phyloP scores from a whole-genome alignment of 768 basidiomycete species.

The Pleurotus sapidus region DNA sequence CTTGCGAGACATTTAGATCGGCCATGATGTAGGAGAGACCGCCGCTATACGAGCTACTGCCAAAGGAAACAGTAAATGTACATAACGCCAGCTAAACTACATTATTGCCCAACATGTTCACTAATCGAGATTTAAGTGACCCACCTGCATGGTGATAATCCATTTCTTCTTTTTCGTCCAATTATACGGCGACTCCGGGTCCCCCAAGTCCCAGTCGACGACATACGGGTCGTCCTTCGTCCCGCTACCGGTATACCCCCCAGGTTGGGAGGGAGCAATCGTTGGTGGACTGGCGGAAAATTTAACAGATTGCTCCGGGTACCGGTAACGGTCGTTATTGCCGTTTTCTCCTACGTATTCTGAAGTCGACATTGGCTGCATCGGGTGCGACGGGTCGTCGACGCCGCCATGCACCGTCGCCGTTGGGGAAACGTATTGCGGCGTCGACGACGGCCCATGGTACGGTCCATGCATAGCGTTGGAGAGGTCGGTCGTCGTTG shows the following conservation, averaged over 20 bases:
- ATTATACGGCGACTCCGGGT: conserved; percentile 55
- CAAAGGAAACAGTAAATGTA: conserved; percentile 59
- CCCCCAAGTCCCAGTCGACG: conserved; percentile 50
- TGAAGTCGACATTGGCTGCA: conserved; percentile 2
- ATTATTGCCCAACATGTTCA: conserved; percentile 1
- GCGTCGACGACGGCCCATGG: not conserved
- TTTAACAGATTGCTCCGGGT: conserved; percentile 10
- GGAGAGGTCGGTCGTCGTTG: not conserved
- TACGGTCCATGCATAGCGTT: not conserved
- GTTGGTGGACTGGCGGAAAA: conserved; percentile 1
- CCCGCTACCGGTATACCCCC: conserved; percentile 41
- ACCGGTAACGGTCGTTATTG: conserved; percentile 4
- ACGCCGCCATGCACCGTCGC: conserved; percentile 3
- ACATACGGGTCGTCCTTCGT: conserved; percentile 47
- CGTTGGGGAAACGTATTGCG: not conserved
- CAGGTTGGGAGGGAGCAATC: conserved; percentile 10
- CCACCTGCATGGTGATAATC: conserved; percentile 52
- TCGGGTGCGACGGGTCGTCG: conserved; percentile 3
- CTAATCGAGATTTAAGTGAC: conserved; percentile 2
- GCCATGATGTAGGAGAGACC: conserved; percentile 41
- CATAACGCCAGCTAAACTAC: conserved; percentile 40
- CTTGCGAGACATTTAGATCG: conserved; percentile 47
- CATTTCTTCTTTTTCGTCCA: conserved; percentile 48
- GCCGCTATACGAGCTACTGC: conserved; percentile 55
- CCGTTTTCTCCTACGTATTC: conserved; percentile 1